Base-by-base conservation (phyloP, 441 rosid species). In the Metrosideros polymorpha region DNA sequence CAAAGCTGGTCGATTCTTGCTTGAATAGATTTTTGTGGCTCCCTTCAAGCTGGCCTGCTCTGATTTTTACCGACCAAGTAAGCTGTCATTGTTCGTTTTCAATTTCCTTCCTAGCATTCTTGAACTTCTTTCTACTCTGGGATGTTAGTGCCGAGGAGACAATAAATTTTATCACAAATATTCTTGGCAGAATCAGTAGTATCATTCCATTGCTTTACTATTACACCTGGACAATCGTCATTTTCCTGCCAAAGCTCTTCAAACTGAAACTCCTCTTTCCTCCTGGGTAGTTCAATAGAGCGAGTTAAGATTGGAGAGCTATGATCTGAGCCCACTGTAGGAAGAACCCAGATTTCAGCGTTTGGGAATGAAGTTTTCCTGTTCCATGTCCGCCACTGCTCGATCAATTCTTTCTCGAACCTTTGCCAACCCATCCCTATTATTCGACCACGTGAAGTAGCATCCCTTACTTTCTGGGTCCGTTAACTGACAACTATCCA, bases 181-280 rank as follows among this genome's bases (percentile, higher is more conserved):
- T 42, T 25, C 0, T 55, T 0, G 61, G 0, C 3, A 27, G 61
- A 27, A 56, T 27, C 7, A n/a, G 0, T 10, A 5, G 29, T 10
- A 0, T 0, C 32, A 5, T 12, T 0, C 0, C 15, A 1, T n/a
- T 57, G 32, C 61, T 56, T 12, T 57, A 13, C 9, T 12, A 5
- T n/a, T 1, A 57, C 12, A 12, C 63, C 63, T 57, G 32, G 63
- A 57, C 63, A 3, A 17, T 12, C 32, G 7, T n/a, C 29, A 3
- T 2, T 8, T 1, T 57, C 63, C 32, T 12, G 32, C 18, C 32
- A 57, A 27, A 57, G n/a, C 30, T 57, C 63, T n/a, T 57, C 18
- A n/a, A 13, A 12, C 0, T 27, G 0, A 56, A 56, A 56, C 61
- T 57, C 32, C 32, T n/a, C 63, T 12, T 56, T 27, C 30, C 61